phyloP scores from a whole-genome alignment of 371 early-diverging fungal genomes.

The Apophysomyces trapeziformis region DNA sequence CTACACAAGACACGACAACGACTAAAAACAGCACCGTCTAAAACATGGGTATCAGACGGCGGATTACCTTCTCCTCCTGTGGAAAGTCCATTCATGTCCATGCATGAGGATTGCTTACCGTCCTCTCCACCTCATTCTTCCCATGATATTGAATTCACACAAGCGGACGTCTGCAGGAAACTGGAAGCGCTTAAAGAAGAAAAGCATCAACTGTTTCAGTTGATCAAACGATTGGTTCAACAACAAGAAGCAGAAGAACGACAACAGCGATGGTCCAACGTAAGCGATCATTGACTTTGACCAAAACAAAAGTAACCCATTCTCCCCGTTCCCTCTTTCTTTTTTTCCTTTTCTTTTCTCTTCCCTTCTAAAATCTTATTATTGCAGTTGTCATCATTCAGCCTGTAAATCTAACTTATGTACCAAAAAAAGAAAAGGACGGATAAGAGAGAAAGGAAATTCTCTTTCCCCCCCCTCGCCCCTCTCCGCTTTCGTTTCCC shows the following conservation, averaged over 20 bases:
- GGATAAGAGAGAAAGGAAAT: too few species aligned
- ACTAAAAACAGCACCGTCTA: background rate
- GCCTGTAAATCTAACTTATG: too few species aligned
- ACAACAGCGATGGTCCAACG: background rate
- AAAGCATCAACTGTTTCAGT: conserved; percentile 8
- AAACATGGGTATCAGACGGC: background rate
- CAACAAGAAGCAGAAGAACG: conserved; percentile 8
- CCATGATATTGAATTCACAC: background rate
- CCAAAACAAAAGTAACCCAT: too few species aligned
- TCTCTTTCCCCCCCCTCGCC: too few species aligned
- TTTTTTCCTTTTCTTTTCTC: too few species aligned
- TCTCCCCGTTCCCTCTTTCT: too few species aligned
- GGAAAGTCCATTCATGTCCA: conserved; percentile 1
- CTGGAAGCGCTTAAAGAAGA: conserved; percentile 7
- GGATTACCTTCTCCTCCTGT: conserved; percentile 7
- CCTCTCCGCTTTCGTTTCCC: too few species aligned
- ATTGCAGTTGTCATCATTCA: too few species aligned
- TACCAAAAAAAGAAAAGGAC: too few species aligned
- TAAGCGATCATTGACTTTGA: background rate
- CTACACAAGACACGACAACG: conserved; percentile 7
- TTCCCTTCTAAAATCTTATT: too few species aligned
- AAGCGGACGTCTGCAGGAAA: conserved; percentile 5
- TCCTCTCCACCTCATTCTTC: background rate
- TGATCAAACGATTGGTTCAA: conserved; percentile 9
- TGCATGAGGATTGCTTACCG: background rate